A percentile compares a stretch with the other conserved stretches of the same genome.
Conservation (phyloP, 2,329 filamentous ascomycete genomes). For the Venturia asperata region DNA sequence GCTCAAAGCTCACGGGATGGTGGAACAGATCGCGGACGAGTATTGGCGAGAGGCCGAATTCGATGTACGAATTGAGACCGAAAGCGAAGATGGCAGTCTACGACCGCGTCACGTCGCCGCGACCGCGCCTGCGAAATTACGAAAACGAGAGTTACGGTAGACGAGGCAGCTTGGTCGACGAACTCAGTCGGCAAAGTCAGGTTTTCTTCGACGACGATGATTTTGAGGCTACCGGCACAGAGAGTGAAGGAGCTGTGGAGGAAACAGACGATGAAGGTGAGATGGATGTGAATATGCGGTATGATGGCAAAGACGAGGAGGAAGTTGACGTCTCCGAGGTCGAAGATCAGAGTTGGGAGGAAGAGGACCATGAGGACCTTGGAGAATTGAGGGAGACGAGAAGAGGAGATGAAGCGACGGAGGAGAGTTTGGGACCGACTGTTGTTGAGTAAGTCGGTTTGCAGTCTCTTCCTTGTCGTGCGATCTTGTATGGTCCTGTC, state of each 20-base stretch:
- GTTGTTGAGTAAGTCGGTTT: constrained; percentile 15
- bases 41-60: constrained; percentile 1
- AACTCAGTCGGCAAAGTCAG: constrained; percentile 39
- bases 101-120: not conserved
- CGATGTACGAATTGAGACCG: constrained; percentile 15
- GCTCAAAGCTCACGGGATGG: constrained; percentile 9
- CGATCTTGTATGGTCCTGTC: not conserved
- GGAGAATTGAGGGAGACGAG: not conserved
- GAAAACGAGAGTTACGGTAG: constrained; percentile 4
- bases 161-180: constrained; percentile 35
- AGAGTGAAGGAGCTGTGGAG: constrained; percentile 13
- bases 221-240: constrained; percentile 14
- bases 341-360: not conserved
- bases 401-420: not conserved
- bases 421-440: constrained; percentile 12
- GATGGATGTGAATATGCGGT: not conserved
- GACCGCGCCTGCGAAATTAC: not conserved
- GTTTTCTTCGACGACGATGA: constrained; percentile 41
- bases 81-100: not conserved
- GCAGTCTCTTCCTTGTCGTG: not conserved
- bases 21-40: constrained; percentile 14
- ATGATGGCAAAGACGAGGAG: constrained; percentile 8
- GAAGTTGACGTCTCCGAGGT: not conserved
- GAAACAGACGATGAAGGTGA: constrained; percentile 12
- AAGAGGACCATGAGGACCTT: not conserved